phyloP scores from a whole-genome alignment of 2,329 filamentous ascomycete species.

The Fusarium xyrophilum region DNA sequence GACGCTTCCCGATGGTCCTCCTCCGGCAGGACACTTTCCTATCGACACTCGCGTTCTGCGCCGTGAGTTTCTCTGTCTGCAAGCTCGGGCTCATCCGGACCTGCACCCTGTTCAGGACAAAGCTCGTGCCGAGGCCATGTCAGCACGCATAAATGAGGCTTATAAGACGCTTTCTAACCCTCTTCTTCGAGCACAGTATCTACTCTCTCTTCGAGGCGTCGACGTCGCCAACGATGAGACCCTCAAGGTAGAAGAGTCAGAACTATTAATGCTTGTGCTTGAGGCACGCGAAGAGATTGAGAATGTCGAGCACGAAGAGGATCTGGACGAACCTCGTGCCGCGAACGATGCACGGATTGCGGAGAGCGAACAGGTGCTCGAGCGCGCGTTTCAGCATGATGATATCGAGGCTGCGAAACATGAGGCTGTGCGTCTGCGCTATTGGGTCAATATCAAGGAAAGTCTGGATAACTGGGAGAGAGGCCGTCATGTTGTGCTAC shows the following conservation, averaged over 20 bases:
- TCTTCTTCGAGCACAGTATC: slow-evolving; percentile 84
- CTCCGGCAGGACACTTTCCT: slow-evolving; percentile 76
- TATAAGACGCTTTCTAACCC: slow-evolving; percentile 85
- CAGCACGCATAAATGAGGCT: slow-evolving; percentile 85
- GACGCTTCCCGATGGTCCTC: slow-evolving; percentile 78
- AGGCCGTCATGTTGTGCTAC: slow-evolving; percentile 66
- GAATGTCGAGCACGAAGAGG: slow-evolving; percentile 70
- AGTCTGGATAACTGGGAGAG: slow-evolving; percentile 84
- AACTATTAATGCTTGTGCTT: slow-evolving; percentile 78
- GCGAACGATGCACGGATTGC: slow-evolving; percentile 74
- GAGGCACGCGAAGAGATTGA: slow-evolving; percentile 81
- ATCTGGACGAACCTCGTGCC: slow-evolving; percentile 63
- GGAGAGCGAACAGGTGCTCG: slow-evolving; percentile 68
- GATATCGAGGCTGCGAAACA: slow-evolving; percentile 70
- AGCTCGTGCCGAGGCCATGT: slow-evolving; percentile 74
- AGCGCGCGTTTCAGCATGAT: slow-evolving; percentile 68
- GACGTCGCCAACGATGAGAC: slow-evolving; percentile 83
- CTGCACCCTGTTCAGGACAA: slow-evolving; percentile 63
- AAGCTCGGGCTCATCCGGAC: slow-evolving; percentile 79
- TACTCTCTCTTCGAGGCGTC: slow-evolving; percentile 75
- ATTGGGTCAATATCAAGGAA: slow-evolving; percentile 89
- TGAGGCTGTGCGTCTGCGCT: slow-evolving; percentile 80
- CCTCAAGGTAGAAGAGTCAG: slow-evolving; percentile 70
- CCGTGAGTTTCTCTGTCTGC: slow-evolving; percentile 84
- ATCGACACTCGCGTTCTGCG: slow-evolving; percentile 75